These are phyloP conservation scores for Fusarium sacchari DNA, from an alignment of 2,329 filamentous ascomycete species.

Conservation along the genomic window DNA sequence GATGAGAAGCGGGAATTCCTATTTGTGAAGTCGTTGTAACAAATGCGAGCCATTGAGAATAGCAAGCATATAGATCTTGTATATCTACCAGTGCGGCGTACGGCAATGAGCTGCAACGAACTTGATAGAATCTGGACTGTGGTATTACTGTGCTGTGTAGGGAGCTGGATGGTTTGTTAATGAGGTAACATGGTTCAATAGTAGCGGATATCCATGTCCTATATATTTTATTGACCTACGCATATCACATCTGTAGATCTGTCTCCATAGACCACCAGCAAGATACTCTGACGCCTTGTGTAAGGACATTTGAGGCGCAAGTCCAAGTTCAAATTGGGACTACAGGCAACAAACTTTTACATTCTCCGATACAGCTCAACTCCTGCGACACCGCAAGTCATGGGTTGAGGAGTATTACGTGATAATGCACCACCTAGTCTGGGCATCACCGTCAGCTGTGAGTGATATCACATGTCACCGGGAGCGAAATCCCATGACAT, in stretches of 20 bases:
- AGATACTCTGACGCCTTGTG: background rate
- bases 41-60: background rate
- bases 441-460: slow-evolving; percentile 7
- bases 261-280: background rate
- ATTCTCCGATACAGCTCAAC: background rate
- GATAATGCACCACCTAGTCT: background rate
- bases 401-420: background rate
- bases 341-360: background rate
- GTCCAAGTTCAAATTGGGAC: background rate
- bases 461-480: slow-evolving; percentile 8
- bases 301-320: background rate
- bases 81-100: background rate
- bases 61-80: background rate
- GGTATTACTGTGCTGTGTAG: background rate
- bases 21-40: background rate
- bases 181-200: background rate
- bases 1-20: background rate
- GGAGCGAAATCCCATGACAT: background rate
- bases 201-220: background rate
- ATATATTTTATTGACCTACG: background rate
- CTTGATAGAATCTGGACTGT: background rate
- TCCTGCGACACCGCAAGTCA: background rate
- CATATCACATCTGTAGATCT: background rate
- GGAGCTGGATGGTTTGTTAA: background rate
- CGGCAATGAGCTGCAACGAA: background rate